Evolutionary conservation across 169 alveolate genomes (phyloP).

Genomic region (Plasmodium relictum): DNA sequence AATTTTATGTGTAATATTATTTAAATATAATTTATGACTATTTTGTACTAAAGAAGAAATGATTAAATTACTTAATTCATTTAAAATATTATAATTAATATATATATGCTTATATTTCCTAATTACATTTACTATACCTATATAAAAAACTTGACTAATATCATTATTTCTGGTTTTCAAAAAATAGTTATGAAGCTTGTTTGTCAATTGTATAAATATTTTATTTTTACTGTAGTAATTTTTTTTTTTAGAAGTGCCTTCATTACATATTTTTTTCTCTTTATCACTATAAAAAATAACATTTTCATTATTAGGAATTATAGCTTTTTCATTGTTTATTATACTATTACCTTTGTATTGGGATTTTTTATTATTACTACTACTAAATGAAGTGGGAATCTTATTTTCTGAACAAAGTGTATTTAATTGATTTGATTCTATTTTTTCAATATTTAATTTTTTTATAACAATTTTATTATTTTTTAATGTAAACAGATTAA

Average conservation of each 20-base stretch:
- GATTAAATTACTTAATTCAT: conserved; percentile 24
- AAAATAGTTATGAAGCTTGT: conserved; percentile 19
- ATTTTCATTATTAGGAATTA: neutral
- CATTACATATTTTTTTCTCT: neutral
- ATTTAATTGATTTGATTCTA: neutral
- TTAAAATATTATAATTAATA: conserved; percentile 16
- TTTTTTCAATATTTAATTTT: neutral
- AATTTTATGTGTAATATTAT: conserved; percentile 15
- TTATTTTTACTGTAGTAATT: neutral
- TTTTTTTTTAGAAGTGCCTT: neutral
- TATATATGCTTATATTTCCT: conserved; percentile 31
- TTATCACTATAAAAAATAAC: neutral
- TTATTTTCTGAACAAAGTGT: neutral
- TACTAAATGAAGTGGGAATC: neutral
- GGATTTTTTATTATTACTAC: neutral
- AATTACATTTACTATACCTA: conserved; percentile 40
- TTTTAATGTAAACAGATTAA: conserved; percentile 20
- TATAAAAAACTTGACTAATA: neutral
- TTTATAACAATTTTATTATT: conserved; percentile 25
- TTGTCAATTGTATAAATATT: neutral
- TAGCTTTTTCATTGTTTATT: neutral
- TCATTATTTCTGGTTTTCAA: conserved; percentile 16
- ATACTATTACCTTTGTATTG: neutral
- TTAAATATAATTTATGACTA: neutral
- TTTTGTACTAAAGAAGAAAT: conserved; percentile 17